phyloP scores from a whole-genome alignment of 2,329 filamentous ascomycete genomes.

The Aspergillus sp. region DNA sequence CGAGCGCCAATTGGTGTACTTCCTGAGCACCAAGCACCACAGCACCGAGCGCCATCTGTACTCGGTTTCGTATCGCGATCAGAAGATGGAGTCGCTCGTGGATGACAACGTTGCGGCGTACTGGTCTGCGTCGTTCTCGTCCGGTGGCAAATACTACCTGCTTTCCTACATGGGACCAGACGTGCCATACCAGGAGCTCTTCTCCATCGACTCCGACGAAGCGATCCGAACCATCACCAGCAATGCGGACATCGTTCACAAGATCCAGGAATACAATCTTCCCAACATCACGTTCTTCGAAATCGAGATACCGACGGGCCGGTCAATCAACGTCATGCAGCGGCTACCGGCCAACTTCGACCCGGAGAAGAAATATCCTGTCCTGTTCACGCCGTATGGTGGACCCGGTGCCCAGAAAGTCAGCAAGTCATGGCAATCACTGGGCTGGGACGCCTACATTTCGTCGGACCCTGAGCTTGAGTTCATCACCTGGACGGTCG shows the following conservation, averaged over 20 bases:
- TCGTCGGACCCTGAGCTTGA: slow-evolving; percentile 58
- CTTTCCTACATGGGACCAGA: slow-evolving; percentile 57
- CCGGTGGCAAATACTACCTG: slow-evolving; percentile 54
- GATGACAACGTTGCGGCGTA: slow-evolving; percentile 50
- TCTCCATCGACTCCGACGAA: slow-evolving; percentile 45
- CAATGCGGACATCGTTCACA: slow-evolving; percentile 49
- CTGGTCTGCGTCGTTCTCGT: slow-evolving; percentile 58
- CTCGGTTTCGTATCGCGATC: slow-evolving; percentile 50
- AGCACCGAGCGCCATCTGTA: slow-evolving; percentile 60
- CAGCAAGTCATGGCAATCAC: slow-evolving; percentile 45
- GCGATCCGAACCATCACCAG: slow-evolving; percentile 51
- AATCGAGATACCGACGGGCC: slow-evolving; percentile 52
- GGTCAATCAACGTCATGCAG: slow-evolving; percentile 55
- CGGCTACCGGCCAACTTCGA: slow-evolving; percentile 57
- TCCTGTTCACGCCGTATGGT: slow-evolving; percentile 59
- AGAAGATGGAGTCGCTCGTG: slow-evolving; percentile 50
- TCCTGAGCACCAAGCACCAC: slow-evolving; percentile 55
- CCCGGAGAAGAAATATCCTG: slow-evolving; percentile 53
- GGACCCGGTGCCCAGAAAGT: slow-evolving; percentile 57
- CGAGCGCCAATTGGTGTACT: slow-evolving; percentile 50
- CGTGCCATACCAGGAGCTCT: slow-evolving; percentile 60
- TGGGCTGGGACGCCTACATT: slow-evolving; percentile 55
- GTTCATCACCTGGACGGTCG: slow-evolving; percentile 58
- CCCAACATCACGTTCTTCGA: slow-evolving; percentile 58
- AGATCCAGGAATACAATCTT: slow-evolving; percentile 51